Conservation (phyloP, 306 rosid species). For the Cucurbita moschata region DNA sequence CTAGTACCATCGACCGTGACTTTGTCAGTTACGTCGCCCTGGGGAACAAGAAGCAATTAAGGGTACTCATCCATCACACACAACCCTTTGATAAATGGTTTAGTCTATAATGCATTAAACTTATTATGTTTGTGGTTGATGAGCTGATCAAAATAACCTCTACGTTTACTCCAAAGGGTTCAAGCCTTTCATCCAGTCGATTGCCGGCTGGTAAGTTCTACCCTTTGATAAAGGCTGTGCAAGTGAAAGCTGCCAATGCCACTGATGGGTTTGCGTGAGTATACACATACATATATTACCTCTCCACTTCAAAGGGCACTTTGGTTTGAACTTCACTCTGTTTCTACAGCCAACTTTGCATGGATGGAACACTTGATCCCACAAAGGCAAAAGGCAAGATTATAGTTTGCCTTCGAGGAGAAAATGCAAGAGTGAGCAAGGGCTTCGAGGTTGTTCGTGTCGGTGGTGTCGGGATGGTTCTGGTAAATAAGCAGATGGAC, state of each 20-base stretch:
- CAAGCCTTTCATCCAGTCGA: no score
- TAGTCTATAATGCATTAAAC: no score
- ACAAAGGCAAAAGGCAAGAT: not conserved
- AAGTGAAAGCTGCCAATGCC: no score
- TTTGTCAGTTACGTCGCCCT: not conserved
- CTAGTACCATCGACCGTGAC: not conserved
- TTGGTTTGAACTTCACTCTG: not conserved
- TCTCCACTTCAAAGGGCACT: no score
- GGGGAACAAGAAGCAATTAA: not conserved
- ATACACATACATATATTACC: no score
- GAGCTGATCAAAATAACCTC: no score
- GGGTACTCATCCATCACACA: not conserved
- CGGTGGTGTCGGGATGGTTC: not conserved
- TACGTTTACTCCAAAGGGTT: no score
- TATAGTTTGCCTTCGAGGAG: not conserved
- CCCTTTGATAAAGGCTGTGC: no score
- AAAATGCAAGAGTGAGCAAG: not conserved
- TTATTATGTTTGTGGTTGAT: no score
- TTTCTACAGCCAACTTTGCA: not conserved
- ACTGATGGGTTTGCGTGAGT: no score
- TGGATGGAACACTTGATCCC: not conserved
- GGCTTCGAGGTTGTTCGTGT: not conserved
- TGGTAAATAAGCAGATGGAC: not conserved
- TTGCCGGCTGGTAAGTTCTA: no score
- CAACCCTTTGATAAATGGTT: no score